Percentiles rank a stretch among this genome's conserved stretches.
These are phyloP conservation scores for Sisymbrium irio DNA, from an alignment of 345 rosid species.

Conservation along the genomic window DNA sequence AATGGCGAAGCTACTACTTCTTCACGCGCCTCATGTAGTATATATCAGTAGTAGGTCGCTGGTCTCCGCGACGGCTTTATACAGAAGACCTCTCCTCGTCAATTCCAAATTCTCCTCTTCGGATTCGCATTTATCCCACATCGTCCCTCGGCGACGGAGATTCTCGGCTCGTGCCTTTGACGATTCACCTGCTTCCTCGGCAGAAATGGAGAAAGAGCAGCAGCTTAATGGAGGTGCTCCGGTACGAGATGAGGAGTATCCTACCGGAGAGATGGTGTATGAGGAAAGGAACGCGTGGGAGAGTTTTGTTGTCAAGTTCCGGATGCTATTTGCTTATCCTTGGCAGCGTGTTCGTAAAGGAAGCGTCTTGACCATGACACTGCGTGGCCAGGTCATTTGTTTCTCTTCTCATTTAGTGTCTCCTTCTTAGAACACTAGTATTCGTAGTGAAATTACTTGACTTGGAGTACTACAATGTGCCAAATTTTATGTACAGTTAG, in stretches of 20 bases:
- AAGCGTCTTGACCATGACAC: conserved; percentile 73
- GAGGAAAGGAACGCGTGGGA: conserved; percentile 52
- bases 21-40: conserved; percentile 47
- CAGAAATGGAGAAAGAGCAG: conserved; percentile 29
- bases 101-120: conserved; percentile 11
- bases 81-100: conserved; percentile 31
- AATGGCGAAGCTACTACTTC: conserved; percentile 63
- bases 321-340: conserved; percentile 77
- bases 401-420: not conserved
- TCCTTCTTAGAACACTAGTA: not conserved
- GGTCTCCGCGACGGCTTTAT: conserved; percentile 26
- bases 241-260: conserved; percentile 50
- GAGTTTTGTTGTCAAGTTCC: conserved; percentile 59
- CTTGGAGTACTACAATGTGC: not conserved
- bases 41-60: conserved; percentile 31
- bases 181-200: conserved; percentile 46
- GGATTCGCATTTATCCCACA: not conserved
- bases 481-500: not conserved
- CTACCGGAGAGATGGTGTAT: conserved; percentile 68
- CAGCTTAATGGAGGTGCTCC: conserved; percentile 16
- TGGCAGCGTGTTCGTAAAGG: conserved; percentile 91
- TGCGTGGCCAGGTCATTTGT: conserved; percentile 83
- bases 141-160: conserved; percentile 17
- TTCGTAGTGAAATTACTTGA: not conserved
- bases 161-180: conserved; percentile 64